Base-by-base conservation (phyloP, 106 monocot species). In the Dendrobium officinale region DNA sequence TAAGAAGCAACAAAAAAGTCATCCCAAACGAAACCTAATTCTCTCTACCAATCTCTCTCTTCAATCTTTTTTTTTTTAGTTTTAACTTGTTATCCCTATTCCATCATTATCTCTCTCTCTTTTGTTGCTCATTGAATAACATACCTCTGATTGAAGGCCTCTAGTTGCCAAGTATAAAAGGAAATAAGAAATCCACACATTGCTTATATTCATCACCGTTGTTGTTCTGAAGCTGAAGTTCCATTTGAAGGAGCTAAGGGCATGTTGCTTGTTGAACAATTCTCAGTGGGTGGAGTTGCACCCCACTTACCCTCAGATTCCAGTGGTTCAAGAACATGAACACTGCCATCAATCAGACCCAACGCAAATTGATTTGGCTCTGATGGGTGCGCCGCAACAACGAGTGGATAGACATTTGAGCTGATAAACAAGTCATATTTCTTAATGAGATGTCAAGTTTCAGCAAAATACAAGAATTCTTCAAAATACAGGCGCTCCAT, bases 231-330 rank as follows among this genome's bases (percentile, higher is more conserved):
- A 73, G 73, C 40, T 42, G 73, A 73, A 42, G 16, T 42, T 73
- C 73, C 73, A 73, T 42, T 73, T 17, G 73, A 42, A 42, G 73
- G 18, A 42, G 73, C 42, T 42, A 73, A 40, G 20, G 73, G 73
- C 42, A 73, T 26, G 42, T 9, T 42, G 42, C 73, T 42, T 1
- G 42, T 73, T 42, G 73, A 73, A 8, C 73, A 42, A 42, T 73
- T 73, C 42, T 96, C 93, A 55, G 81, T 64, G 22, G 91, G 93
- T 26, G 91, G 93, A 43, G 88, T 70, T 10, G 66, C 77, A 42
- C 93, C 96, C 96, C 96, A 96, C 80, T 90, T 96, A 40, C 89
- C 87, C 80, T 96, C 93, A 19, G 93, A 93, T 86, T 96, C 96
- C 33, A 92, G 82, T 13, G 96, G 96, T 72, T 96, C 96, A 66